Base-by-base conservation (phyloP, 73 alveolate species). In the Paramecium primaurelia region DNA sequence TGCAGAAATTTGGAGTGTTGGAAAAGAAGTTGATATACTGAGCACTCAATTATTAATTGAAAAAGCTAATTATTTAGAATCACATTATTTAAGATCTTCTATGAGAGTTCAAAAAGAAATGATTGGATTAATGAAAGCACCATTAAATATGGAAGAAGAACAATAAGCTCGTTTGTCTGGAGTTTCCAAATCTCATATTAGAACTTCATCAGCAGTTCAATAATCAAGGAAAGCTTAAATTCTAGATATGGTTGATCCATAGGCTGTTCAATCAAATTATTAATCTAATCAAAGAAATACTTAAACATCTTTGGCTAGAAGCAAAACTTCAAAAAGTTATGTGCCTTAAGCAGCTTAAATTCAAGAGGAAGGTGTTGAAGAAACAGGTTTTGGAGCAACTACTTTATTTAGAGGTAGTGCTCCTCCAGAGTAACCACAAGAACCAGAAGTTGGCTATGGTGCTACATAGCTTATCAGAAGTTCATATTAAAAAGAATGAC, bases 41-140 rank as follows among this genome's bases (percentile, higher is more conserved):
- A 73, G 87, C 87, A 73, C 87, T 73, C 22, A 73, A 73, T 4
- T 73, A 40, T 40, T 73, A 14, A 73, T 73, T 16, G 87, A 73
- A 37, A 73, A 73, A n/a, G 87, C 87, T 18, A 73, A 73, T 18
- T 73, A 73, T 38, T 38, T 73, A 36, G 87, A 73, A 73, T 37
- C 60, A n/a, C 87, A 73, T 36, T 73, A 73, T 44, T 6, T 73
- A n/a, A 73, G 87, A 73, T 37, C 60, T 14, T 73, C 58, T 0
- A 73, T 73, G 87, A 73, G 59, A 73, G 87, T 73, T 34, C n/a
- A 73, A 22, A 73, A 73, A 37, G 87, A 73, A 73, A 73, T 73
- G 87, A 73, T 73, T 73, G 87, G 58, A 14, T 40, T 73, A 14
- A 73, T 73, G 87, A 73, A 73, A 38, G 87, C 4, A 14, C 58